Conservation (phyloP, 2,329 filamentous ascomycete species). For the Zymoseptoria brevis region DNA sequence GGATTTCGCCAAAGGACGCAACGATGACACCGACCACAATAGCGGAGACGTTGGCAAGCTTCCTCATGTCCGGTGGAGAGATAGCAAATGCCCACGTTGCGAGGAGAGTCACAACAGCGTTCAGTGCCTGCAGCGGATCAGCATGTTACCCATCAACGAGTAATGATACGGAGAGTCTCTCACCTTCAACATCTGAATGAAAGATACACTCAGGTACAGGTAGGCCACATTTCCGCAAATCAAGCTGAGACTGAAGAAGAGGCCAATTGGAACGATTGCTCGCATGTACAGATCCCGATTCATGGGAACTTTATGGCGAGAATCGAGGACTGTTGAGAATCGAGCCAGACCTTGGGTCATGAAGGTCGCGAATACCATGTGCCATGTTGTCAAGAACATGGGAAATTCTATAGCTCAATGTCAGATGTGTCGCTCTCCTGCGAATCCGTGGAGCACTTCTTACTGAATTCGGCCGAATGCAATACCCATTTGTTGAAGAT, state of each 20-base stretch:
- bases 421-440: conserved; percentile 2
- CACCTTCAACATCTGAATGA: conserved; percentile 99
- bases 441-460: conserved; percentile 29
- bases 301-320: conserved; percentile 95
- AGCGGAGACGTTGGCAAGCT: conserved; percentile 84
- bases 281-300: conserved; percentile 85
- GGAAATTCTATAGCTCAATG: conserved; percentile 27
- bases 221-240: conserved; percentile 97
- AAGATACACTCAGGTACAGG: conserved; percentile 87
- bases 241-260: conserved; percentile 92
- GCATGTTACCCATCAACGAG: not conserved
- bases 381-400: conserved; percentile 90
- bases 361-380: conserved; percentile 83
- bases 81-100: conserved; percentile 83
- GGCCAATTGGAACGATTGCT: conserved; percentile 86
- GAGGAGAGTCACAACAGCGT: conserved; percentile 83
- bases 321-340: conserved; percentile 84
- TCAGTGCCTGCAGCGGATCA: conserved; percentile 63
- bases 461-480: conserved; percentile 69
- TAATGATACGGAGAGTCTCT: not conserved
- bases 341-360: conserved; percentile 91
- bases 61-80: conserved; percentile 73
- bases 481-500: conserved; percentile 99
- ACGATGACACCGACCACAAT: conserved; percentile 94
- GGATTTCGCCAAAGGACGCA: conserved; percentile 90